These are phyloP conservation scores for Rhizopogon rudus DNA, from an alignment of 768 basidiomycete species.

Conservation along the genomic window DNA sequence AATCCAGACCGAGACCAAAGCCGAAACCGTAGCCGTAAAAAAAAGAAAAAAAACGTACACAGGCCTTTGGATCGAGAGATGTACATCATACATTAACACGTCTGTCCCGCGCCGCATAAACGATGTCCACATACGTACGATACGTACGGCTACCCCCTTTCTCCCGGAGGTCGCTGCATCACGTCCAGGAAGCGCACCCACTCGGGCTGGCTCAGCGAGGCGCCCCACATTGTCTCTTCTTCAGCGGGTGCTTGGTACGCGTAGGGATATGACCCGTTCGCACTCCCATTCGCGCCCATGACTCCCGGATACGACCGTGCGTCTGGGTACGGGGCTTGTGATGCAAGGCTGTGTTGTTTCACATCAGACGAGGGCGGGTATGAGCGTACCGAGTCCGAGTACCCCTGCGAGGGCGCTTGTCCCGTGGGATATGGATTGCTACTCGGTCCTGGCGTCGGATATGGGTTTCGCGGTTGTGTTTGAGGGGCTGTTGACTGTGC, in stretches of 20 bases:
- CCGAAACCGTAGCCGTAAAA: too few species aligned
- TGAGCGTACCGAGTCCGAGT: not conserved
- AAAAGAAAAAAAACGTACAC: too few species aligned
- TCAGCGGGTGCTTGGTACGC: constrained; percentile 43
- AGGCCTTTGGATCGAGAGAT: too few species aligned
- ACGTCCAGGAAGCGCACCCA: constrained; percentile 66
- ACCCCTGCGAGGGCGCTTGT: constrained; percentile 2
- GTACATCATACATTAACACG: too few species aligned
- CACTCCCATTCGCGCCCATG: not conserved
- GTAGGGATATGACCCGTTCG: constrained; percentile 19
- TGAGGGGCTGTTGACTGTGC: not conserved
- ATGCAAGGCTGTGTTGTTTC: not conserved
- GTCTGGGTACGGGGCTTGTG: not conserved
- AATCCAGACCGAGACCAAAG: too few species aligned
- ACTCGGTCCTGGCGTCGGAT: constrained; percentile 10
- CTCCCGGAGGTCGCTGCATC: constrained; percentile 42
- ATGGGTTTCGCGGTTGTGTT: constrained; percentile 23
- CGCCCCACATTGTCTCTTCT: constrained; percentile 68
- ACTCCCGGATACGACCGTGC: not conserved
- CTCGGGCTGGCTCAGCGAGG: constrained; percentile 71
- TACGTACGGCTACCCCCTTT: constrained; percentile 9
- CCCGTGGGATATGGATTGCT: constrained; percentile 21
- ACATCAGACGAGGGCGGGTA: not conserved
- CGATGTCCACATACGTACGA: too few species aligned
- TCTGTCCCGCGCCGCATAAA: too few species aligned